Base-by-base conservation (phyloP, 768 basidiomycete species). In the Boletus rubroflammeus region DNA sequence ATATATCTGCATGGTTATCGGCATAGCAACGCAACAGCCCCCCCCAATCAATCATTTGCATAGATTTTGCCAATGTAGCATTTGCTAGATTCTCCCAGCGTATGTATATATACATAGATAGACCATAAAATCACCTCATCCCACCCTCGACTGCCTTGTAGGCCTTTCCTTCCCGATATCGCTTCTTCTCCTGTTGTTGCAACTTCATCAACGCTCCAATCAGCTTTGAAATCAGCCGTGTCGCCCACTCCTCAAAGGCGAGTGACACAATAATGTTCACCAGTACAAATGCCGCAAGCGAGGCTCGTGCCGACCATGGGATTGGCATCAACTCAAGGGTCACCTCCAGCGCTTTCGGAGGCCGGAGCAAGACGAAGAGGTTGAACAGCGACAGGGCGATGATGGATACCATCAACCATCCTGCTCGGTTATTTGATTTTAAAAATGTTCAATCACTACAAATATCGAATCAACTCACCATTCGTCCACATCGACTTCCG, bases 401-500 rank as follows among this genome's bases (percentile, higher is more conserved):
- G 66, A 98, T 78, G 19, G 89, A 89, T 51, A 81, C 66, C 82
- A 99, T 87, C 57, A 99, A 79, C 78, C 86, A 85, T 34, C 80
- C 93, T 96, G 63, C 38, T 38, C 39, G 31, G 45, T 45, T 34
- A 23, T 23, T 26, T 44, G 38, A 23, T 35, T 47, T 44, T 2
- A 43, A 45, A 51, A 35, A 50, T 14, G 23, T 23, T 7, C 10
- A 7, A 36, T 38, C 50, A 52, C 35, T 47, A 36, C 34, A 1
- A 51, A 36, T 1, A 47, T 36, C 34, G 14, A 23, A 6, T 19
- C 50, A 41, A 67, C 84, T 52, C 66, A 95, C 95, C 83, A 66
- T 99, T 99, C 15, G 94, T 91, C 83, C 89, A 93, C 80, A 98
- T 90, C 25, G 93, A 81, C 71, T 91, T 89, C 47, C 97, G 83